A percentile compares a stretch with the other conserved stretches of the same genome.
Conservation (phyloP, 2,329 filamentous ascomycete species). For the Colletotrichum tanaceti region DNA sequence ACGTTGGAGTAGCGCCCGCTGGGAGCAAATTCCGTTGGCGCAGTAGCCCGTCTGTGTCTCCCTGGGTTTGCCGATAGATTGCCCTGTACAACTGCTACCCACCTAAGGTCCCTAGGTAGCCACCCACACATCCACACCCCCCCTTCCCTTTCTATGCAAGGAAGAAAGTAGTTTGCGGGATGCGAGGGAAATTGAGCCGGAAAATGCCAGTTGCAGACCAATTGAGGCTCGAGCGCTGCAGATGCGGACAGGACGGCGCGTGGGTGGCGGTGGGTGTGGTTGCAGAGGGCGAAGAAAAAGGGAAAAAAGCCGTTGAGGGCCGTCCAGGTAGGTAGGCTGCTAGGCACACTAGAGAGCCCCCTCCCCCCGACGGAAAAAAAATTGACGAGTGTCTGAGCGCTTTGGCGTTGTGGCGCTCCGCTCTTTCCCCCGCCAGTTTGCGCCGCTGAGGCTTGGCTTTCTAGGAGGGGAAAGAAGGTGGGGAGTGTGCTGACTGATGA, state of each 20-base stretch:
- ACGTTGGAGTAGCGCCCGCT: conserved; percentile 26
- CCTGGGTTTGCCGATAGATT: conserved; percentile 10
- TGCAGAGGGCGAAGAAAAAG: conserved; percentile 12
- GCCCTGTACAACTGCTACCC: too few species aligned
- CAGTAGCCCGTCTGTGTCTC: not conserved
- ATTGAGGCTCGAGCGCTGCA: conserved; percentile 27
- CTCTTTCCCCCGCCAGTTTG: conserved; percentile 15
- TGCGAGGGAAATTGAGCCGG: not conserved
- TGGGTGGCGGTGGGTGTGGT: conserved; percentile 19
- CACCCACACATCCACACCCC: not conserved
- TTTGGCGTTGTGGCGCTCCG: conserved; percentile 12
- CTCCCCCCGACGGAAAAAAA: not conserved
- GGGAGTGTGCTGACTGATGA: not conserved
- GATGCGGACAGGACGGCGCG: not conserved
- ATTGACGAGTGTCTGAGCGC: conserved; percentile 30
- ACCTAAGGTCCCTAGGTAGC: too few species aligned
- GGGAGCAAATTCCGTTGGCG: not conserved
- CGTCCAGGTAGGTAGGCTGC: too few species aligned
- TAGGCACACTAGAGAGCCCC: not conserved
- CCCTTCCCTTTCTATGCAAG: conserved; percentile 18
- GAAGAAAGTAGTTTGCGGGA: conserved; percentile 2
- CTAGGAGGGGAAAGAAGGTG: not conserved
- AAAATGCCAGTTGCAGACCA: not conserved
- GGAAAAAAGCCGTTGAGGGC: conserved; percentile 7
- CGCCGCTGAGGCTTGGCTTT: not conserved